Evolutionary conservation across 2,329 filamentous ascomycete species (phyloP), one percentile per base, ranked within the genome.

Genomic region (Colletotrichum sp.): DNA sequence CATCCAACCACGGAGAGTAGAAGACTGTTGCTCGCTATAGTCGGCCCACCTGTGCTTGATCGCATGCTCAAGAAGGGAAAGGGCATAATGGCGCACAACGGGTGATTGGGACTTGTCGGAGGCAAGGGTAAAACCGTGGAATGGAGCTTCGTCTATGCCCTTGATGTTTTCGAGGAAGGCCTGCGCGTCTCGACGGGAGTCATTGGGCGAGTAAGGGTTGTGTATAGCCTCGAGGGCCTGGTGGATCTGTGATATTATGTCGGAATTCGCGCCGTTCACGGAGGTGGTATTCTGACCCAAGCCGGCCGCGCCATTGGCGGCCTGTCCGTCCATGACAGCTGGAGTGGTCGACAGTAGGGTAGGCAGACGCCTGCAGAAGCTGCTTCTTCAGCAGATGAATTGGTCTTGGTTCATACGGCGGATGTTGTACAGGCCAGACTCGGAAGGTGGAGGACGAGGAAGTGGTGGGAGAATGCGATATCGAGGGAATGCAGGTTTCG

Each of bases 211-310:
- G 76, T 92, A 90, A 13, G 96, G 92, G 82, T 92, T 93, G 87
- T 99, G 96, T 77, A 98, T 95, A 80, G 98, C 91, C 80, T 97
- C 92, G 79, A 99, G 92, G 55, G 97, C 97, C 81, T 94, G 91
- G 81, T 95, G 92, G 78, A 99, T 97, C 82, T 91, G 92, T 67
- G 91, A 86, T 67, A 95, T 88, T 68, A 90, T 83, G 38, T 86
- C 85, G 77, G 84, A 82, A 78, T 82, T 84, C 77, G 84, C 83
- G 78, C 84, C 84, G 79, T 85, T 84, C 74, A 80, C 81, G 71
- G 82, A 81, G 77, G 82, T 79, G 78, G 74, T 43, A 57, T 67
- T 67, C 61, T 75, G 72, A 28, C 36, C 68, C 69, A 67, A 43
- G 26, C 16, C 61, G 64, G 78, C 78, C 75, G 79, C 79, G 78